Percentiles rank a stretch among this genome's conserved stretches.
Evolutionary conservation across 1,284 basidiomycete genomes (phyloP).

Genomic region (Apiotrichum montevideense): DNA sequence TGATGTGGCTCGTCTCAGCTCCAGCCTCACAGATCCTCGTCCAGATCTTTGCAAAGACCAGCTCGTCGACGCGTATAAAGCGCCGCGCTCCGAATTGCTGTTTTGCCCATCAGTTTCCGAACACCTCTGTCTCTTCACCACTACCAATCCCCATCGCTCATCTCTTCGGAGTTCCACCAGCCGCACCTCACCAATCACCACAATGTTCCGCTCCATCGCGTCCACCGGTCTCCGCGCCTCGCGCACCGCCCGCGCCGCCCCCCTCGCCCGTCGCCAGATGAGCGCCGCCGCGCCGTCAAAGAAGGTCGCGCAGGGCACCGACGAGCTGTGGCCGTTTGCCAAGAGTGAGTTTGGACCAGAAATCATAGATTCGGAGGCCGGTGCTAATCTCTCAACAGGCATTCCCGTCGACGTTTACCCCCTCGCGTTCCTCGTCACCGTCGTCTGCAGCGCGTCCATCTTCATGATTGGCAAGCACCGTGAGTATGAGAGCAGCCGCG

Average conservation of each 20-base stretch:
- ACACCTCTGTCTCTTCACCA: background rate
- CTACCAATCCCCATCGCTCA: background rate
- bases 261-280: constrained; percentile 1
- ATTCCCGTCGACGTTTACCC: constrained; percentile 6
- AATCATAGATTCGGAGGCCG: background rate
- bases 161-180: background rate
- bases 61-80: too few relatives aligned
- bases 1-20: too few relatives aligned
- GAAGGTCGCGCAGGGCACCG: constrained; percentile 1
- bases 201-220: background rate
- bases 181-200: background rate
- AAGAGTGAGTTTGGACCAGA: background rate
- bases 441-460: background rate
- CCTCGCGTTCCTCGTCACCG: background rate
- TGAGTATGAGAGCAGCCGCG: background rate
- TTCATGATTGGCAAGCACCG: constrained; percentile 5
- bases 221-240: background rate
- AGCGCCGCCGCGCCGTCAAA: background rate
- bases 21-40: too few relatives aligned
- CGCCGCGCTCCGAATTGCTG: too few relatives aligned
- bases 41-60: too few relatives aligned
- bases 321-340: background rate
- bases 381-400: background rate
- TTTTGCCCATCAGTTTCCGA: too few relatives aligned
- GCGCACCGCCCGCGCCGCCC: background rate